A percentile compares a stretch with the other conserved stretches of the same genome.
Evolutionary conservation across 129 eudicot species (phyloP).

Genomic region (Lactuca sativa): DNA sequence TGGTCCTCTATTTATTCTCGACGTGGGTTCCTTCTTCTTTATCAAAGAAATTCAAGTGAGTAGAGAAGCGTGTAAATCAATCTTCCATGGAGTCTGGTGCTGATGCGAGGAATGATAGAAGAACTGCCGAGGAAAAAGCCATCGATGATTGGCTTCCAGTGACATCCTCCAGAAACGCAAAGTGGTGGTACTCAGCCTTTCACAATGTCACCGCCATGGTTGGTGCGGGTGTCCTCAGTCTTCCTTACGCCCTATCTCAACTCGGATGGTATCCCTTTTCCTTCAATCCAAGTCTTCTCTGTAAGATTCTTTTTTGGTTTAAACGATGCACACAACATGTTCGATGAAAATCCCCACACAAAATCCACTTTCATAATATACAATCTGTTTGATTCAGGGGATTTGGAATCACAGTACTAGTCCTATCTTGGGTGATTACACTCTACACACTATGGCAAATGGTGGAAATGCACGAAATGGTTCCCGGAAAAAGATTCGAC

Average conservation of each 20-base stretch:
- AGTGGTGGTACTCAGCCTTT: slow-evolving; percentile 71
- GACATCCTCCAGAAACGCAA: slow-evolving; percentile 58
- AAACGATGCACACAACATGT: not conserved
- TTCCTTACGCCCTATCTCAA: slow-evolving; percentile 60
- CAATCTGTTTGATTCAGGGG: slow-evolving; percentile 43
- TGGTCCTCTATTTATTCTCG: slow-evolving; percentile 11
- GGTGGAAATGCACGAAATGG: slow-evolving; percentile 73
- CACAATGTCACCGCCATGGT: slow-evolving; percentile 90
- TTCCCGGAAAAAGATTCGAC: slow-evolving; percentile 66
- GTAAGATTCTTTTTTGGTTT: not conserved
- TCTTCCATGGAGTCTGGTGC: slow-evolving; percentile 16
- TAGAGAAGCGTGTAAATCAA: not conserved
- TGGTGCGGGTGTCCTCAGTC: slow-evolving; percentile 83
- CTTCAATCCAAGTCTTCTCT: not conserved
- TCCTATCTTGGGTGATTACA: slow-evolving; percentile 57
- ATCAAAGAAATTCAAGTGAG: slow-evolving; percentile 2
- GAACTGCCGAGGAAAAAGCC: slow-evolving; percentile 43
- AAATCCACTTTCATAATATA: not conserved
- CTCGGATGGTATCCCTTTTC: slow-evolving; percentile 59
- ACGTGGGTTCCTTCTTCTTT: not conserved
- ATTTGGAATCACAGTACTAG: slow-evolving; percentile 41
- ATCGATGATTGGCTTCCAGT: slow-evolving; percentile 79
- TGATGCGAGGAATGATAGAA: slow-evolving; percentile 19
- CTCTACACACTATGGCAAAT: slow-evolving; percentile 75
- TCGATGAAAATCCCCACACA: not conserved